Evolutionary conservation across 202 grass and related monocot species (phyloP).

Genomic region (Carex sylvatica): DNA sequence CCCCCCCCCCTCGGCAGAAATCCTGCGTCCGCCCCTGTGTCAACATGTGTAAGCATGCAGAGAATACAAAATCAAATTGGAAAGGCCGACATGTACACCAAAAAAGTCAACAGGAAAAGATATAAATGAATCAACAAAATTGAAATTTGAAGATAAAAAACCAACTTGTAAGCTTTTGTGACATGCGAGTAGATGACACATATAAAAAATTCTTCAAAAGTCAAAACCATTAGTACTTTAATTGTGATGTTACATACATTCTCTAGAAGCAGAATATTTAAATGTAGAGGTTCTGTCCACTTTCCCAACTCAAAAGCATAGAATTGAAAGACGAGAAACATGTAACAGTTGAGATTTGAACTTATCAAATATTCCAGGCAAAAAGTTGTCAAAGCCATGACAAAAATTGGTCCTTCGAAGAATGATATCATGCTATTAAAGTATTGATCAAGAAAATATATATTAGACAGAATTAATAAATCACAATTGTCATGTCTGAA

Average conservation of each 20-base stretch:
- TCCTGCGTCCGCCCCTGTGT: too few relatives aligned
- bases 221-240: slow-evolving; percentile 10
- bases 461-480: not conserved
- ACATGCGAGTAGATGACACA: not conserved
- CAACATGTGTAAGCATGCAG: not conserved
- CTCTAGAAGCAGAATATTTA: not conserved
- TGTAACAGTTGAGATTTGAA: not conserved
- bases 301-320: not conserved
- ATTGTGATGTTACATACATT: not conserved
- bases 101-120: slow-evolving; percentile 1
- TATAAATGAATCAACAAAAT: not conserved
- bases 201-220: not conserved
- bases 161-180: not conserved
- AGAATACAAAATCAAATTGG: slow-evolving; percentile 2
- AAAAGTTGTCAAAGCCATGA: not conserved
- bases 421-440: not conserved
- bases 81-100: not conserved
- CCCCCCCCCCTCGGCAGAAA: too few relatives aligned
- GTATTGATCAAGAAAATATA: not conserved
- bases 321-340: not conserved
- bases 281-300: not conserved
- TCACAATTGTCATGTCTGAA: not conserved
- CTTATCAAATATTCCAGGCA: not conserved
- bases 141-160: not conserved
- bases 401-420: not conserved